Percentiles rank a stretch among this genome's conserved stretches.
phyloP scores from a whole-genome alignment of 2,329 filamentous ascomycete genomes.

The Arthrinium phaeospermum region DNA sequence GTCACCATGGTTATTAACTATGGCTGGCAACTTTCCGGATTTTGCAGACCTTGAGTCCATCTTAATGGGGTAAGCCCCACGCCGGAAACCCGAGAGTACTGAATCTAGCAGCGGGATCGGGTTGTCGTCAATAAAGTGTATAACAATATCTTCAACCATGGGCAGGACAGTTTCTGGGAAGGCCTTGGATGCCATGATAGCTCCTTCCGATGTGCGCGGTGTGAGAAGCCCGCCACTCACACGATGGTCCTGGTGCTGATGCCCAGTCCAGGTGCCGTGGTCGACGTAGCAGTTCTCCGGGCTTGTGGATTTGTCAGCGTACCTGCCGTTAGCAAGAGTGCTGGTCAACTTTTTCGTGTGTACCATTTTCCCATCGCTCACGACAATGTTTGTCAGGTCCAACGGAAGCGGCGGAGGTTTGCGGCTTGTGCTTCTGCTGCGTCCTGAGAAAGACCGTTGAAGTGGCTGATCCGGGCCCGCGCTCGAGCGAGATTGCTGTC shows the following conservation, averaged over 20 bases:
- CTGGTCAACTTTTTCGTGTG: neutral
- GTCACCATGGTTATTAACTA: neutral
- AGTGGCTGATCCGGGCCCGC: neutral
- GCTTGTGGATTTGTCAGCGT: conserved; percentile 29
- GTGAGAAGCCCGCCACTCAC: conserved; percentile 41
- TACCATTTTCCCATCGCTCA: neutral
- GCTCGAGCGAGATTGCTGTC: neutral
- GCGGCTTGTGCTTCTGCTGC: conserved; percentile 29
- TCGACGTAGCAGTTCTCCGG: conserved; percentile 30
- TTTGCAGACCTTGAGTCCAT: neutral
- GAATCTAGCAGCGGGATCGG: conserved; percentile 10
- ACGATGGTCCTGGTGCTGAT: conserved; percentile 46
- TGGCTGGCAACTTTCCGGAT: neutral
- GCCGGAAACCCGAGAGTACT: neutral
- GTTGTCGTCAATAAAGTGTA: conserved; percentile 52
- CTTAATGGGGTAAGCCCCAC: neutral
- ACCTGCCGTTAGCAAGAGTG: conserved; percentile 24
- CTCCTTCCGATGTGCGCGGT: conserved; percentile 22
- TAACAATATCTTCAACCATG: conserved; percentile 60
- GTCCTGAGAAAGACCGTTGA: neutral
- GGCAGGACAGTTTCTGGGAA: conserved; percentile 54
- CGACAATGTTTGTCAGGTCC: conserved; percentile 27
- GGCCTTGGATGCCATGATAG: conserved; percentile 28
- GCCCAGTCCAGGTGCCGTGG: conserved; percentile 28
- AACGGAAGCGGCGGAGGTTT: conserved; percentile 33